Conservation (phyloP, 371 early-diverging fungal species). For the Circinella umbellata region DNA sequence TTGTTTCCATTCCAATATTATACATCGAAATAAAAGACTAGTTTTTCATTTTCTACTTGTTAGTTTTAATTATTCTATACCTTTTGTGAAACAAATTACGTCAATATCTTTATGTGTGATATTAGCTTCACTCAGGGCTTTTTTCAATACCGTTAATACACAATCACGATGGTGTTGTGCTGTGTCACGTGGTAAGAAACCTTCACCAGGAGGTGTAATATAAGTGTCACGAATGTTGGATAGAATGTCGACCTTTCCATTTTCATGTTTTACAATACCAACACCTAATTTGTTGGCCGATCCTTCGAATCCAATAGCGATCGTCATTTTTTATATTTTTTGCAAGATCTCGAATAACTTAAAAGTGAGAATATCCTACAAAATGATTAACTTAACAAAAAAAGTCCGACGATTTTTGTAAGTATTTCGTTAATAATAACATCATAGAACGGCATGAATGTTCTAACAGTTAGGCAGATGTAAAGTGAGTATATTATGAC, state of each 20-base stretch:
- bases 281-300: constrained; percentile 99
- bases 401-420: too few species aligned
- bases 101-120: constrained; percentile 83
- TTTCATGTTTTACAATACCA: constrained; percentile 90
- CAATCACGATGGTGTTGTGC: constrained; percentile 95
- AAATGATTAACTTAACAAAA: too few species aligned
- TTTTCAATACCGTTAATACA: constrained; percentile 78
- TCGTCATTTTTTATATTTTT: constrained; percentile 31
- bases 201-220: constrained; percentile 97
- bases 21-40: too few species aligned
- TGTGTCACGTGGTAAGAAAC: constrained; percentile 97
- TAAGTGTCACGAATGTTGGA: constrained; percentile 96
- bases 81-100: constrained; percentile 97
- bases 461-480: too few species aligned
- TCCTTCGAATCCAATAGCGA: constrained; percentile 92
- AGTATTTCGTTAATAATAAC: too few species aligned
- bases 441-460: too few species aligned
- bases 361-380: too few species aligned
- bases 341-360: too few species aligned
- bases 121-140: constrained; percentile 83
- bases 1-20: too few species aligned
- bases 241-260: constrained; percentile 67
- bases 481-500: too few species aligned
- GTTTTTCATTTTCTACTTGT: too few species aligned
- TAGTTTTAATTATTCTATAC: constrained; percentile 19